A percentile compares a stretch with the other conserved stretches of the same genome.
These are phyloP conservation scores for Aegilops speltoides DNA, from an alignment of 176 grass and related monocot genomes.

Conservation along the genomic window DNA sequence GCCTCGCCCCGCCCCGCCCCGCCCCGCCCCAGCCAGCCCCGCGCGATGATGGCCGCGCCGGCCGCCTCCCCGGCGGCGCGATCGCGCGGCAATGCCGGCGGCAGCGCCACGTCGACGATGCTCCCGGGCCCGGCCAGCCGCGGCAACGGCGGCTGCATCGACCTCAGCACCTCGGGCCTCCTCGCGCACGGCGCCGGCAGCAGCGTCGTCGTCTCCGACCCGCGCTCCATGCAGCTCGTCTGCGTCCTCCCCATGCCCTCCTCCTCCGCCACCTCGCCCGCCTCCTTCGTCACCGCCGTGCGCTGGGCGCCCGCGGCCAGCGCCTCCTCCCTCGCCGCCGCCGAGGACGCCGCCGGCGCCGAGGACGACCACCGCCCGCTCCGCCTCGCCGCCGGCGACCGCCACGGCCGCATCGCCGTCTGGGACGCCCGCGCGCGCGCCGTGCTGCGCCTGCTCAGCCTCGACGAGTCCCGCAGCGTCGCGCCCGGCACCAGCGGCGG, in stretches of 20 bases:
- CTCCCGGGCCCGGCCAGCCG: conserved; percentile 80
- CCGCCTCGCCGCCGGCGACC: conserved; percentile 74
- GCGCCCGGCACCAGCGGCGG: conserved; percentile 48
- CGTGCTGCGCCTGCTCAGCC: conserved; percentile 77
- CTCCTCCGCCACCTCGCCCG: conserved; percentile 39
- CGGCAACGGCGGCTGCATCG: conserved; percentile 85
- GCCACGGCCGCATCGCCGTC: conserved; percentile 85
- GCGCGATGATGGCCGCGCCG: conserved; percentile 30
- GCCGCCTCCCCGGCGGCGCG: conserved; percentile 29
- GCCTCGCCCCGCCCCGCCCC: background rate
- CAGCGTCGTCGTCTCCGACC: conserved; percentile 77
- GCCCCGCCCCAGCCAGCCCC: background rate
- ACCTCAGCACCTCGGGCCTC: conserved; percentile 79
- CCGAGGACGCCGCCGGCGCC: background rate
- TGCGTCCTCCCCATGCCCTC: conserved; percentile 90
- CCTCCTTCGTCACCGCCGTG: conserved; percentile 57
- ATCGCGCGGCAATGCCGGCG: conserved; percentile 36
- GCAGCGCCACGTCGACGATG: conserved; percentile 48
- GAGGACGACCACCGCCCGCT: conserved; percentile 56
- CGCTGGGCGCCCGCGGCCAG: conserved; percentile 30
- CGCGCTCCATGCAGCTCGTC: conserved; percentile 90
- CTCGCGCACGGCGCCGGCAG: conserved; percentile 92
- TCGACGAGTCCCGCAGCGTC: conserved; percentile 50
- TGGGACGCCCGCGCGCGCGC: conserved; percentile 72
- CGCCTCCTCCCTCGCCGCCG: conserved; percentile 30